Conservation (phyloP, 2,329 filamentous ascomycete genomes). For the Cylindrodendrum hubeiense region DNA sequence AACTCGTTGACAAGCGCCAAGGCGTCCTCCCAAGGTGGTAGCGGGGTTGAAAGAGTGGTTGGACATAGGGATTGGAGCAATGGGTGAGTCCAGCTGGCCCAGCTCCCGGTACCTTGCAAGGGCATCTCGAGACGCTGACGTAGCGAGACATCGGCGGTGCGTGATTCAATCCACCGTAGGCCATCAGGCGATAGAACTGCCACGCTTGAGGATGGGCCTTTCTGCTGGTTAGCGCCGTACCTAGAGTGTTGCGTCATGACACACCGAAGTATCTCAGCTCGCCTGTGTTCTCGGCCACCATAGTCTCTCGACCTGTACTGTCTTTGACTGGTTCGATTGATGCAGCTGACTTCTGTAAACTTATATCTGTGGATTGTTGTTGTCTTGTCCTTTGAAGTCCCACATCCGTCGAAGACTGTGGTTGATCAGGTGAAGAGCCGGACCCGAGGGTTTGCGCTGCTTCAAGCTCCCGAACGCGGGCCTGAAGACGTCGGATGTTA, state of each 20-base stretch:
- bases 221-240: not conserved
- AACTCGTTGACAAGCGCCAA: constrained; percentile 9
- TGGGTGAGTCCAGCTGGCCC: constrained; percentile 18
- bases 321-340: not conserved
- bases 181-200: constrained; percentile 13
- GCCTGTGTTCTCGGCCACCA: constrained; percentile 18
- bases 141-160: constrained; percentile 11
- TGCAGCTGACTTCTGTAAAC: not conserved
- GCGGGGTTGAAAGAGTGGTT: constrained; percentile 18
- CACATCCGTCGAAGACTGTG: not conserved
- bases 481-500: not conserved
- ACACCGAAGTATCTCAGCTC: constrained; percentile 20
- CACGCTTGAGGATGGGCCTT: constrained; percentile 15
- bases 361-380: not conserved
- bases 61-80: constrained; percentile 15
- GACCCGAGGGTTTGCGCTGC: not conserved
- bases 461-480: constrained; percentile 1
- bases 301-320: constrained; percentile 2
- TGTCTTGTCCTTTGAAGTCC: not conserved
- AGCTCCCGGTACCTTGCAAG: constrained; percentile 12
- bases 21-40: constrained; percentile 13
- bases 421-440: not conserved
- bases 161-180: constrained; percentile 15
- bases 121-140: constrained; percentile 15
- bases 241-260: not conserved